Conservation (phyloP, 129 eudicot genomes). For the Erigeron canadensis region DNA sequence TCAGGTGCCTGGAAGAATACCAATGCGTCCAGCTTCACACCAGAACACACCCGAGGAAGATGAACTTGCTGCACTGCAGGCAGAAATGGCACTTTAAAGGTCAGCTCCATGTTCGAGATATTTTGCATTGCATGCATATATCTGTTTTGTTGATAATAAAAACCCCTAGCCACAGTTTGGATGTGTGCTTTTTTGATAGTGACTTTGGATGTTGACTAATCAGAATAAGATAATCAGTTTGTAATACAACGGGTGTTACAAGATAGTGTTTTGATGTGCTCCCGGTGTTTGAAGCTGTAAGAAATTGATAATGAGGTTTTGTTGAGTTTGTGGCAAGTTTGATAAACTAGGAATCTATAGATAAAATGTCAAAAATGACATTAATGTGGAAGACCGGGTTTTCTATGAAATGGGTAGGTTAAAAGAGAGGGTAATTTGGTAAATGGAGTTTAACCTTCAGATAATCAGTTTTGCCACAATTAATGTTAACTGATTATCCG, state of each 20-base stretch:
- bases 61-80: slow-evolving; percentile 58
- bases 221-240: background rate
- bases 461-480: too few species aligned
- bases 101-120: background rate
- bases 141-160: background rate
- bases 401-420: background rate
- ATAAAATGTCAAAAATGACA: background rate
- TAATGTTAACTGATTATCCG: too few species aligned
- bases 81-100: slow-evolving; percentile 59
- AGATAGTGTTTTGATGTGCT: background rate
- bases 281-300: background rate
- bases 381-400: background rate
- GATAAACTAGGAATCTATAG: background rate
- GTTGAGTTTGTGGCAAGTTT: slow-evolving; percentile 1
- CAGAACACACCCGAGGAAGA: slow-evolving; percentile 53
- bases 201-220: background rate
- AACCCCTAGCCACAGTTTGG: background rate
- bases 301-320: background rate
- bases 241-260: background rate
- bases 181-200: background rate
- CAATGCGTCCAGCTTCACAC: slow-evolving; percentile 44
- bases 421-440: background rate
- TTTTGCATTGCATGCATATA: background rate
- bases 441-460: too few species aligned
- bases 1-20: slow-evolving; percentile 42